Evolutionary conservation across 2,329 filamentous ascomycete species (phyloP).

Genomic region (Cordyceps javanica): DNA sequence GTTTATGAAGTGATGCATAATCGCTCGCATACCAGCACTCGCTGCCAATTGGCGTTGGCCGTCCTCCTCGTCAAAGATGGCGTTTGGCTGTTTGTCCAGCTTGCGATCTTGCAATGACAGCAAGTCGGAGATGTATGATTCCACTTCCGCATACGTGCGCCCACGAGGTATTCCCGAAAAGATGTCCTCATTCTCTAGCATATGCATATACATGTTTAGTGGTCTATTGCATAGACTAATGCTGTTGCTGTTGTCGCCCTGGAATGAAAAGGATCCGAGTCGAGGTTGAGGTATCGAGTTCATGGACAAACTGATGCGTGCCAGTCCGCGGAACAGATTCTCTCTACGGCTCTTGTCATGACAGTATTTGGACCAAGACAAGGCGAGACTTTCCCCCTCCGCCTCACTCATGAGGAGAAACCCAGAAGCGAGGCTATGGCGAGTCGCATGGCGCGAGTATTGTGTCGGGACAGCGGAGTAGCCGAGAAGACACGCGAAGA

Average conservation of each 20-base stretch:
- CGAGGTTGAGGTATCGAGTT: constrained; percentile 16
- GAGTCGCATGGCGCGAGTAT: background rate
- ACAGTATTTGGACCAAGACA: background rate
- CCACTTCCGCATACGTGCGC: constrained; percentile 25
- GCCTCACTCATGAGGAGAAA: background rate
- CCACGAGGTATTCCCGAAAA: constrained; percentile 25
- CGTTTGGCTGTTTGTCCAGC: constrained; percentile 28
- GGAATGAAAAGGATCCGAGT: constrained; percentile 17
- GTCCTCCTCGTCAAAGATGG: constrained; percentile 22
- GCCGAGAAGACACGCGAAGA: background rate
- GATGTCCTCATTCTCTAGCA: constrained; percentile 28
- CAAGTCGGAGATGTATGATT: constrained; percentile 26
- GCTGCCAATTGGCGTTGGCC: constrained; percentile 23
- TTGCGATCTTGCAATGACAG: constrained; percentile 28
- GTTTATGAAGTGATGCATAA: constrained; percentile 20
- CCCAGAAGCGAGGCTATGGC: background rate
- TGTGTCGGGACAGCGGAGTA: background rate
- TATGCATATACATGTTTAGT: constrained; percentile 24
- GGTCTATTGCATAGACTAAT: constrained; percentile 29
- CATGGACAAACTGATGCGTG: constrained; percentile 22
- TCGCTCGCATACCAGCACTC: constrained; percentile 23
- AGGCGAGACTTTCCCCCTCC: background rate
- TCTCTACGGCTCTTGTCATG: constrained; percentile 16
- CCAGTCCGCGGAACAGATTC: constrained; percentile 21
- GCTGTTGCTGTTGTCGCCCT: constrained; percentile 13